Base-by-base conservation (phyloP, 2,329 filamentous ascomycete genomes). In the Fusarium subtropicale region DNA sequence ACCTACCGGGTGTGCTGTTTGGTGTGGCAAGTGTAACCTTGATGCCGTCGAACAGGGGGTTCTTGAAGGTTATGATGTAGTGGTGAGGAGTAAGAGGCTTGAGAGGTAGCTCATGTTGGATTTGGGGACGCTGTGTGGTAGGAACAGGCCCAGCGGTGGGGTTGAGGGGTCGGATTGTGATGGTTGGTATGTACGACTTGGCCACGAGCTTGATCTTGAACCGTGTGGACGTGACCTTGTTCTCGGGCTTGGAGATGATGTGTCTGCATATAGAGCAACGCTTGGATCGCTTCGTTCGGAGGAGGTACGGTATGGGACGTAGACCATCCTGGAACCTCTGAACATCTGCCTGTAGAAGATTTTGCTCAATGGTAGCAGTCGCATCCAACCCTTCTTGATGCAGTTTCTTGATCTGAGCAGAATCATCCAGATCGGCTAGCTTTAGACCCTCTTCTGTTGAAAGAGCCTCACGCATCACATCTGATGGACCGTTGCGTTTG, bases 201-300 rank as follows among this genome's bases (percentile, higher is more conserved):
- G 96, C 97, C 7, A 98, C 90, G 1, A 98, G 87, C 56, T 93
- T 92, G 79, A 99, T 97, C 75, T 95, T 92, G 86, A 96, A 98
- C 31, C 94, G 91, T 9, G 92, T 96, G 54, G 92, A 95, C 47
- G 90, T 89, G 33, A 97, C 90, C 79, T 98, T 99, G 62, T 90
- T 88, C 80, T 99, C 96, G 16, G 95, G 96, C 78, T 97, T 97
- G 65, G 93, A 92, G 72, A 99, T 91, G 76, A 98, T 97, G 81
- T 98, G 95, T 15, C 96, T 91, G 81, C 96, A 99, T 13, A 91
- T 87, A 52, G 93, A 91, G 79, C 96, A 99, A 46, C 96, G 92
- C 81, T 97, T 98, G 22, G 93, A 94, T 38, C 95, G 91, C 77
- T 97, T 97, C 0, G 95, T 97, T 59, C 93, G 91, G 16, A 99